Base-by-base conservation (phyloP, 768 basidiomycete genomes). In the Tylopilus subfusipes region DNA sequence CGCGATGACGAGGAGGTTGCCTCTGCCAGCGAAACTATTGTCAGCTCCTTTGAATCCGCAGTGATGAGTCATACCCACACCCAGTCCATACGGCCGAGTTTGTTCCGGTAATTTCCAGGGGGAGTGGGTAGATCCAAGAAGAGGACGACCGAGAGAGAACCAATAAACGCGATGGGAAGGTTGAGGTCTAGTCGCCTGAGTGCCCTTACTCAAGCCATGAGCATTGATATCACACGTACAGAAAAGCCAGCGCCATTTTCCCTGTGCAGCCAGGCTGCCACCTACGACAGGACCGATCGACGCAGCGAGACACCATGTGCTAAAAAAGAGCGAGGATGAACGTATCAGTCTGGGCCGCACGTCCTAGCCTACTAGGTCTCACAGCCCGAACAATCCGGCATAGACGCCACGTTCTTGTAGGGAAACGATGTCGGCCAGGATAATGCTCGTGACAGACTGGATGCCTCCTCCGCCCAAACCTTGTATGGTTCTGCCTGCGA, bases 171-270 rank as follows among this genome's bases (percentile, higher is more conserved):
- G 38, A 74, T 62, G 10, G 75, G 75, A 19, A 76, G 53, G 48
- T 78, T 78, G 53, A 78, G 64, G 61, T 73, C 74, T 75, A 46
- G 30, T 38, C 16, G 13, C 21, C 38, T 50, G 18, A 63, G 31
- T 13, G 45, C 48, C 8, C 9, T 5, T 12, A 5, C 31, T 24
- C 25, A 36, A 12, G 12, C 10, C 8, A 8, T 4, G 34, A 38
- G 25, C 43, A 31, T 44, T 5, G 22, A 13, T 5, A 39, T 18
- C 11, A 39, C 1, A 50, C 63, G 31, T 29, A 77, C 76, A 77
- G 62, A 78, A 78, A 36, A 77, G 60, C 75, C 76, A 77, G 46
- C 75, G 59, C 75, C 76, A 77, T 25, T 62, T 54, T 2, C 69
- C 72, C 7, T 47, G 55, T 14, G 65, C 58, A 16, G 72, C 68